Evolutionary conservation across 176 grass and related monocot species (phyloP).

Genomic region (Musa acuminata): DNA sequence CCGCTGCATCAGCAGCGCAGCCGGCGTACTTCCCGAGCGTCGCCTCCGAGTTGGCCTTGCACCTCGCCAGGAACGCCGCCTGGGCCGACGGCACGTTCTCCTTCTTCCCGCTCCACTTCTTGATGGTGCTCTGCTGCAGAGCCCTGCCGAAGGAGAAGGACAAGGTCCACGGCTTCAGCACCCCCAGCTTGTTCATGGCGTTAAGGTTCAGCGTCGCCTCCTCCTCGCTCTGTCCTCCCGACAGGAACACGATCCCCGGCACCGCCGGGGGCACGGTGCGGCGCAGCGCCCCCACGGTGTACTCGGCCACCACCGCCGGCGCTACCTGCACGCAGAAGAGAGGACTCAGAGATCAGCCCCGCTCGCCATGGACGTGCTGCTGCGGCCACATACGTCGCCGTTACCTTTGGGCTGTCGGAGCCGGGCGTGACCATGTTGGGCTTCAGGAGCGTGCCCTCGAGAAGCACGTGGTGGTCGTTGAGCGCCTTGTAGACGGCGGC

Average conservation of each 20-base stretch:
- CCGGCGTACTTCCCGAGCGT: slow-evolving; percentile 68
- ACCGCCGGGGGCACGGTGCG: slow-evolving; percentile 84
- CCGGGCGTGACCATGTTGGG: slow-evolving; percentile 94
- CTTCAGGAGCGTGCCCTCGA: slow-evolving; percentile 85
- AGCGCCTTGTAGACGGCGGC: slow-evolving; percentile 78
- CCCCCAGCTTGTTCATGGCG: slow-evolving; percentile 83
- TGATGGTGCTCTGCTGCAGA: slow-evolving; percentile 90
- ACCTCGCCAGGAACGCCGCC: slow-evolving; percentile 52
- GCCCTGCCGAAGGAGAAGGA: slow-evolving; percentile 93
- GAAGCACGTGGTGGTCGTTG: slow-evolving; percentile 80
- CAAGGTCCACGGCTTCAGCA: slow-evolving; percentile 83
- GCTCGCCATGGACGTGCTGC: background rate
- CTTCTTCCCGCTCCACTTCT: slow-evolving; percentile 83
- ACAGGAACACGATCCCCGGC: slow-evolving; percentile 78
- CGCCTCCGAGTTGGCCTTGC: slow-evolving; percentile 85
- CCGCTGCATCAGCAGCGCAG: slow-evolving; percentile 38
- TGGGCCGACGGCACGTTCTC: slow-evolving; percentile 74
- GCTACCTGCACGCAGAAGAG: slow-evolving; percentile 30
- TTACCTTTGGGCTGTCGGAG: slow-evolving; percentile 78
- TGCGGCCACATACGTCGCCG: background rate
- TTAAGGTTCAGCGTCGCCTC: slow-evolving; percentile 70
- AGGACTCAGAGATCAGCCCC: background rate
- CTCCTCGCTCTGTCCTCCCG: slow-evolving; percentile 91
- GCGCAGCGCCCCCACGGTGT: slow-evolving; percentile 72
- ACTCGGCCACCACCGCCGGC: slow-evolving; percentile 55